Evolutionary conservation across 352 stramenopile genomes (phyloP).

Genomic region (Thalassiosira hispida): DNA sequence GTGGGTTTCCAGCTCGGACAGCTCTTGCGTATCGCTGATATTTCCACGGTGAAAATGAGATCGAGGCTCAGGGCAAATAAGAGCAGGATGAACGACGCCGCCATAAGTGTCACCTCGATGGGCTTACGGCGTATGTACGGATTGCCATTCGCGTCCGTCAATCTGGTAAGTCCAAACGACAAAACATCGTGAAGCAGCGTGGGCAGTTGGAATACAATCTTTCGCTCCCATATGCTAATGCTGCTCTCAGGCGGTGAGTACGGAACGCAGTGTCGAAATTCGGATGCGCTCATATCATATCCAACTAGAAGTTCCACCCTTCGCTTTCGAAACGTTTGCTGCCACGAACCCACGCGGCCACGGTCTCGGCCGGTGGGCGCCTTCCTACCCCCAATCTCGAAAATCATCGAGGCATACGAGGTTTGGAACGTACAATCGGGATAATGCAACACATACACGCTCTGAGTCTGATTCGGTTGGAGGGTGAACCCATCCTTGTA

Average conservation of each 20-base stretch:
- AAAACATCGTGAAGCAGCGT: slow-evolving; percentile 35
- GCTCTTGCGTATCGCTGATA: slow-evolving; percentile 23
- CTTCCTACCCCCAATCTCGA: slow-evolving; percentile 51
- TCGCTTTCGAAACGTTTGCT: slow-evolving; percentile 49
- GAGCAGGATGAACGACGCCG: slow-evolving; percentile 42
- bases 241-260: slow-evolving; percentile 31
- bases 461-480: slow-evolving; percentile 69
- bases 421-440: slow-evolving; percentile 70
- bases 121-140: slow-evolving; percentile 23
- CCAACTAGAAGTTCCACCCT: slow-evolving; percentile 67
- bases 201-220: slow-evolving; percentile 41
- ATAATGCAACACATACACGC: slow-evolving; percentile 71
- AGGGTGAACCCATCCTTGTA: slow-evolving; percentile 66
- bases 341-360: slow-evolving; percentile 28
- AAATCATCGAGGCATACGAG: slow-evolving; percentile 74
- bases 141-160: slow-evolving; percentile 30
- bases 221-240: slow-evolving; percentile 32
- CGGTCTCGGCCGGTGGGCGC: slow-evolving; percentile 10
- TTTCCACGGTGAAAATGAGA: slow-evolving; percentile 39
- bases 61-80: slow-evolving; percentile 43
- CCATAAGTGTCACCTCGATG: slow-evolving; percentile 43
- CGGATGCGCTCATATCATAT: slow-evolving; percentile 64
- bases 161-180: slow-evolving; percentile 38
- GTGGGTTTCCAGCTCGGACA: slow-evolving; percentile 69
- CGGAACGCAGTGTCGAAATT: slow-evolving; percentile 56